phyloP scores from a whole-genome alignment of 768 basidiomycete species.

The Boletus sp. region DNA sequence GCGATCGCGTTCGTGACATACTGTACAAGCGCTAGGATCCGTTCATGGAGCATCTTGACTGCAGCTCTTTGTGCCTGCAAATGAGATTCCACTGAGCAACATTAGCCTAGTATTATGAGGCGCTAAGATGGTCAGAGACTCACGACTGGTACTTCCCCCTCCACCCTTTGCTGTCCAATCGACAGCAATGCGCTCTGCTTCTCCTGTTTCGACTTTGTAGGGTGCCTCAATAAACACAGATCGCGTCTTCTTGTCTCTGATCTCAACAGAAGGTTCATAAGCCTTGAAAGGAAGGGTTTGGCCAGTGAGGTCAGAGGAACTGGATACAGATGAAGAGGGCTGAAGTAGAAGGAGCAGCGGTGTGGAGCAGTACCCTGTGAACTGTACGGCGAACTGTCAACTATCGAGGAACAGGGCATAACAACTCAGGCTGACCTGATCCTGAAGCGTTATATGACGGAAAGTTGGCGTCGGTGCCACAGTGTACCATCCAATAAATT shows the following conservation, averaged over 20 bases:
- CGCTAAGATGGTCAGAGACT: conserved; percentile 29
- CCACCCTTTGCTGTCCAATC: conserved; percentile 92
- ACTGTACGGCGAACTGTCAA: conserved; percentile 42
- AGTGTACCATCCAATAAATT: conserved; percentile 98
- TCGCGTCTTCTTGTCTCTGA: conserved; percentile 71
- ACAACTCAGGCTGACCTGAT: conserved; percentile 54
- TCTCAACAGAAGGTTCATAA: conserved; percentile 90
- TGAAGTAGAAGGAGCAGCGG: conserved; percentile 82
- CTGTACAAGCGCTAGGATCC: conserved; percentile 80
- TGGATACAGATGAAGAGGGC: conserved; percentile 45
- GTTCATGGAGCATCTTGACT: conserved; percentile 93
- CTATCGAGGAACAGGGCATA: background rate
- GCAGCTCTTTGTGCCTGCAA: conserved; percentile 91
- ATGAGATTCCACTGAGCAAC: conserved; percentile 75
- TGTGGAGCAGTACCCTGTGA: conserved; percentile 80
- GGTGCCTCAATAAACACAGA: conserved; percentile 81
- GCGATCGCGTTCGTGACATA: conserved; percentile 78
- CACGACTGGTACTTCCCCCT: conserved; percentile 75
- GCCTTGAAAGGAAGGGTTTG: conserved; percentile 87
- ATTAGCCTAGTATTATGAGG: background rate
- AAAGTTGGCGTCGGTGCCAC: conserved; percentile 70
- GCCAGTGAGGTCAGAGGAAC: conserved; percentile 51
- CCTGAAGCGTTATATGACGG: conserved; percentile 79
- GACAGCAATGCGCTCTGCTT: conserved; percentile 97
- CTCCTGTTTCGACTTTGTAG: conserved; percentile 92